Evolutionary conservation across 2,329 filamentous ascomycete species (phyloP).

Genomic region (Juglanconis oblonga): DNA sequence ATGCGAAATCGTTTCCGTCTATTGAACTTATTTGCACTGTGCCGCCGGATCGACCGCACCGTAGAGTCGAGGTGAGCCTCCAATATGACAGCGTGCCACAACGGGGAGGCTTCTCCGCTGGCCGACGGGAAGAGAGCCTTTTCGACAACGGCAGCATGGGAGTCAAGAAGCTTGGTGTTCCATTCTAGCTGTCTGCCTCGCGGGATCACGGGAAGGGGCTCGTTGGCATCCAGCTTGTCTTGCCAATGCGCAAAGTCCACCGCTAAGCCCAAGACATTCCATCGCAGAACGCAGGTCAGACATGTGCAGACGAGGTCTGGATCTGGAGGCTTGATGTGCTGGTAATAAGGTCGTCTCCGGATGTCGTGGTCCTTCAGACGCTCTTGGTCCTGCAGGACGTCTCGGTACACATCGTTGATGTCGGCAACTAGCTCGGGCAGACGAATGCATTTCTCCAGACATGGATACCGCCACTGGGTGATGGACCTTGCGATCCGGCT

Average conservation of each 20-base stretch:
- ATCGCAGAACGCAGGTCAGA: conserved; percentile 52
- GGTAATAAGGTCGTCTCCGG: conserved; percentile 50
- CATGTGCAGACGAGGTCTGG: conserved; percentile 52
- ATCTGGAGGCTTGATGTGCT: conserved; percentile 48
- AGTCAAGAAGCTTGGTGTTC: conserved; percentile 44
- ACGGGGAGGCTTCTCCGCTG: conserved; percentile 23
- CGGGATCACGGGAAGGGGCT: conserved; percentile 50
- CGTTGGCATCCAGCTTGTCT: conserved; percentile 43
- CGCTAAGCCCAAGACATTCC: conserved; percentile 52
- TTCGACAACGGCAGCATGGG: conserved; percentile 41
- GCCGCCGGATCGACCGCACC: conserved; percentile 31
- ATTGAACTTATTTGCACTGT: conserved; percentile 48
- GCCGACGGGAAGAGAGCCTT: conserved; percentile 38
- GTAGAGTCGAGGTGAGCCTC: conserved; percentile 29
- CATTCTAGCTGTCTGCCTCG: conserved; percentile 45
- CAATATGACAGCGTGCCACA: conserved; percentile 47
- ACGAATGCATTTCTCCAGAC: conserved; percentile 49
- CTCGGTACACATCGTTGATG: conserved; percentile 32
- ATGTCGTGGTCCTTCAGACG: conserved; percentile 42
- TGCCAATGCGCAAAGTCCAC: conserved; percentile 60
- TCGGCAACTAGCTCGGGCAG: conserved; percentile 43
- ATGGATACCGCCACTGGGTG: conserved; percentile 44
- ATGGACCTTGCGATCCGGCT: conserved; percentile 40
- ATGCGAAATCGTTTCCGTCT: conserved; percentile 33
- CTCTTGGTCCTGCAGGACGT: conserved; percentile 36